Evolutionary conservation across 768 basidiomycete genomes (phyloP).

Genomic region (Suillus luteus): DNA sequence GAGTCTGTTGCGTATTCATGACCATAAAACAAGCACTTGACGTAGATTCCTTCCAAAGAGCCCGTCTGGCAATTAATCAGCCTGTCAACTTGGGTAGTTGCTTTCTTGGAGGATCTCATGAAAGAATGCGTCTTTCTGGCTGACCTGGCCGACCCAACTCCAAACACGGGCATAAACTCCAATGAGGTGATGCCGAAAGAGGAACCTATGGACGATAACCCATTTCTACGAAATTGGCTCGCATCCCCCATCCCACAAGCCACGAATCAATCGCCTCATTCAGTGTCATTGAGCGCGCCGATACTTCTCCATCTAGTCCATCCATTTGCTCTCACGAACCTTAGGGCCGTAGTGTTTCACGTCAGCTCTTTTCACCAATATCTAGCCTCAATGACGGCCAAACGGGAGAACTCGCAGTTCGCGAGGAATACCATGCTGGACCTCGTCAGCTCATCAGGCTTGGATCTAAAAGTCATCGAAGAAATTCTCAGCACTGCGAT

Average conservation of each 20-base stretch:
- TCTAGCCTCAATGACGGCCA: conserved; percentile 53
- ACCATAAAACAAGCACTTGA: conserved; percentile 9
- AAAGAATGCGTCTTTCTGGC: conserved; percentile 48
- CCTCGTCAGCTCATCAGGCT: conserved; percentile 61
- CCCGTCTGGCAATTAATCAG: conserved; percentile 74
- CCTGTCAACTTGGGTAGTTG: conserved; percentile 61
- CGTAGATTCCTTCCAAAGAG: conserved; percentile 40
- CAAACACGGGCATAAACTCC: not conserved
- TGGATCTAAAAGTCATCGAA: conserved; percentile 58
- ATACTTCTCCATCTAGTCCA: conserved; percentile 62
- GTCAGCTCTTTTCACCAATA: conserved; percentile 60
- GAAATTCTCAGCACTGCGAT: conserved; percentile 44
- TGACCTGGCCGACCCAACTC: conserved; percentile 23
- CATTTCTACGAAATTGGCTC: conserved; percentile 28
- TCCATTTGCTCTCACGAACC: conserved; percentile 56
- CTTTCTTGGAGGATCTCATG: conserved; percentile 62
- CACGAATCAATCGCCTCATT: conserved; percentile 13
- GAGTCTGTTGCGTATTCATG: conserved; percentile 14
- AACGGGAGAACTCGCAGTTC: conserved; percentile 62
- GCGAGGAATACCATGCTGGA: conserved; percentile 66
- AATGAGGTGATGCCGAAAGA: conserved; percentile 22
- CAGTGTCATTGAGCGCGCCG: conserved; percentile 36
- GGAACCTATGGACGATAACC: conserved; percentile 32
- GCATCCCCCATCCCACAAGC: conserved; percentile 32
- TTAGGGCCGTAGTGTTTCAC: conserved; percentile 52